Evolutionary conservation across 192 early-diverging fungal genomes (phyloP).

Genomic region (Coemansia sp.): DNA sequence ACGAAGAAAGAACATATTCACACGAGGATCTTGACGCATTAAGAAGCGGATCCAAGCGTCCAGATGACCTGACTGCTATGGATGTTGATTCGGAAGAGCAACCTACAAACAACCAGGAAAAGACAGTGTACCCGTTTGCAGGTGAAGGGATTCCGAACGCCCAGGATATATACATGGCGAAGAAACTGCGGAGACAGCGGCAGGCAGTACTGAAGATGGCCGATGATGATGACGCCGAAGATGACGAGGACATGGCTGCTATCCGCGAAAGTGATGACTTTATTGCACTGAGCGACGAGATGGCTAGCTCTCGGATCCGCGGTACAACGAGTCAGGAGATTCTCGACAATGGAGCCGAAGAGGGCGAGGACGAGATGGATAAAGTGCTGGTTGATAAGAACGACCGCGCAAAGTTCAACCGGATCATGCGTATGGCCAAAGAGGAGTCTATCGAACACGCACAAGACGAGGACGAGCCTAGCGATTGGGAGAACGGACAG

Average conservation of each 20-base stretch:
- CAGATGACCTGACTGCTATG: background rate
- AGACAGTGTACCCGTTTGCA: constrained; percentile 35
- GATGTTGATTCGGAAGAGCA: constrained; percentile 5
- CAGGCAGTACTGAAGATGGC: constrained; percentile 27
- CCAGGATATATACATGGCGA: constrained; percentile 45
- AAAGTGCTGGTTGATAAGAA: constrained; percentile 29
- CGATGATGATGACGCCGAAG: background rate
- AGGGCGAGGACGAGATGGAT: constrained; percentile 42
- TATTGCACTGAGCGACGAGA: constrained; percentile 25
- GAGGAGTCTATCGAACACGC: constrained; percentile 34
- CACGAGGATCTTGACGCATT: constrained; percentile 14
- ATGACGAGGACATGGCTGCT: constrained; percentile 1
- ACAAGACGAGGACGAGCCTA: constrained; percentile 32
- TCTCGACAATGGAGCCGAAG: constrained; percentile 10
- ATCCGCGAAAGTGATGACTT: constrained; percentile 18
- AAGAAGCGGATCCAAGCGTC: constrained; percentile 4
- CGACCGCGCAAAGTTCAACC: constrained; percentile 30
- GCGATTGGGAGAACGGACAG: constrained; percentile 51
- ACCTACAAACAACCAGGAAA: background rate
- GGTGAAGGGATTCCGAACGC: constrained; percentile 37
- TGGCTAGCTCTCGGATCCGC: constrained; percentile 11
- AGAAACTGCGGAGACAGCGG: constrained; percentile 42
- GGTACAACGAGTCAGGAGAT: background rate
- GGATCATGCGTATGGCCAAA: constrained; percentile 18
- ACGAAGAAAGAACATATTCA: constrained; percentile 15